Evolutionary conservation across 2,329 filamentous ascomycete species (phyloP), one percentile per base, ranked within the genome.

Genomic region (Exophiala mesophila): DNA sequence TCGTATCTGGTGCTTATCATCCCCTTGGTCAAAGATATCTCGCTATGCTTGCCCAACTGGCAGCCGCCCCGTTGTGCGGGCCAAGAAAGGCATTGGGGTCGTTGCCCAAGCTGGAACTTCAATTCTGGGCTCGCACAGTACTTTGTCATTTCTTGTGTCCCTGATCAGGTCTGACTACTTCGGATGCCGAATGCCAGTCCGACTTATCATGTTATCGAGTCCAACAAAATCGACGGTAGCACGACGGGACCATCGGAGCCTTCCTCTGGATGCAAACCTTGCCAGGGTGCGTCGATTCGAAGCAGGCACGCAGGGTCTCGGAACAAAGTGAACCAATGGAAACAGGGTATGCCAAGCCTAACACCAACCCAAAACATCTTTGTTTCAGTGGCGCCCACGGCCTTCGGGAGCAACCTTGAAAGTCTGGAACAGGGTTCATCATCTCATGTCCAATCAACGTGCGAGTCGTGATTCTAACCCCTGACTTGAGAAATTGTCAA

Each of bases 221-320:
- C 32, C 20, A n/a, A 8, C 18, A 8, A 34, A 17, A 34, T 34
- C 32, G 32, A 17, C 20, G 32, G 31, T 32, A 34, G 21, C 32
- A 18, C 36, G 23, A 17, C 30, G 32, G 43, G 43, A 13, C 28
- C 23, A n/a, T 32, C 37, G 33, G 38, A 23, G 21, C 10, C 15
- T 19, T 26, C 9, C 17, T 34, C 18, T 10, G 32, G 12, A 18
- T 17, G 20, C 32, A 34, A 34, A 18, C 6, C 32, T 34, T 18
- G 16, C 32, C 17, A 18, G 32, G 32, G 32, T 18, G 20, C 6
- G 13, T 8, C 18, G 12, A 18, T 34, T 34, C 20, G 15, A 13
- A 18, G 4, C 13, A 10, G 7, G 10, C n/a, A 7, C 4, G 17
- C 32, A 17, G 32, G 18, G 17, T n/a, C n/a, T n/a, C n/a, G 16